Percentiles rank a stretch among this genome's conserved stretches.
These are phyloP conservation scores for Phytophthora pisi DNA, from an alignment of 352 stramenopile species.

Conservation along the genomic window DNA sequence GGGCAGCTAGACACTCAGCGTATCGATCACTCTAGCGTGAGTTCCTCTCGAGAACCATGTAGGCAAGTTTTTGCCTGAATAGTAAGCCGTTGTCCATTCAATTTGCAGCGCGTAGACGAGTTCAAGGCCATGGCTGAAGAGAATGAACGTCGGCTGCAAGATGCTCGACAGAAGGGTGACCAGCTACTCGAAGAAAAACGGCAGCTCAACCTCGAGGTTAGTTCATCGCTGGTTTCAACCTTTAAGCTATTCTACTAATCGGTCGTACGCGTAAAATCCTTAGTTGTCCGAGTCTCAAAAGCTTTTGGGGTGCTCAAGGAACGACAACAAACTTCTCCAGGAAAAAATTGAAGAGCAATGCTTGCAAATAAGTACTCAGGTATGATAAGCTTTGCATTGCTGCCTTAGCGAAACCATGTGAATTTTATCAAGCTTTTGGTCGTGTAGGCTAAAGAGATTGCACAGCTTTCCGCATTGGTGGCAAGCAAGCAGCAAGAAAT, in stretches of 20 bases:
- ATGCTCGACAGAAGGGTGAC: slow-evolving; percentile 8
- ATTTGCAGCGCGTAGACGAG: slow-evolving; percentile 14
- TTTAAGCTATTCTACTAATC: not conserved
- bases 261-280: not conserved
- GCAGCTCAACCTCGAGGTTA: slow-evolving; percentile 24
- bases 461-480: slow-evolving; percentile 23
- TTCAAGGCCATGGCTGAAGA: slow-evolving; percentile 14
- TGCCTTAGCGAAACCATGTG: not conserved
- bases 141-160: slow-evolving; percentile 19
- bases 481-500: slow-evolving; percentile 41
- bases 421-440: not conserved
- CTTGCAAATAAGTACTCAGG: slow-evolving; percentile 26
- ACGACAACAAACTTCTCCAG: slow-evolving; percentile 25
- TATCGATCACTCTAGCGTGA: slow-evolving; percentile 16
- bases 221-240: not conserved
- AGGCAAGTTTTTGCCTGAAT: not conserved
- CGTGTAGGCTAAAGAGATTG: slow-evolving; percentile 25
- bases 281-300: slow-evolving; percentile 21
- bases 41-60: not conserved
- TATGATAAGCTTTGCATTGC: not conserved
- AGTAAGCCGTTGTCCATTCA: not conserved
- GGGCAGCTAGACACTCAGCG: slow-evolving; percentile 28
- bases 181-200: slow-evolving; percentile 21
- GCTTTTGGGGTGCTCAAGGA: slow-evolving; percentile 20
- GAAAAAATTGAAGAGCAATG: slow-evolving; percentile 24